phyloP scores from a whole-genome alignment of 2,329 filamentous ascomycete genomes.

The Phaeosphaeria sp. region DNA sequence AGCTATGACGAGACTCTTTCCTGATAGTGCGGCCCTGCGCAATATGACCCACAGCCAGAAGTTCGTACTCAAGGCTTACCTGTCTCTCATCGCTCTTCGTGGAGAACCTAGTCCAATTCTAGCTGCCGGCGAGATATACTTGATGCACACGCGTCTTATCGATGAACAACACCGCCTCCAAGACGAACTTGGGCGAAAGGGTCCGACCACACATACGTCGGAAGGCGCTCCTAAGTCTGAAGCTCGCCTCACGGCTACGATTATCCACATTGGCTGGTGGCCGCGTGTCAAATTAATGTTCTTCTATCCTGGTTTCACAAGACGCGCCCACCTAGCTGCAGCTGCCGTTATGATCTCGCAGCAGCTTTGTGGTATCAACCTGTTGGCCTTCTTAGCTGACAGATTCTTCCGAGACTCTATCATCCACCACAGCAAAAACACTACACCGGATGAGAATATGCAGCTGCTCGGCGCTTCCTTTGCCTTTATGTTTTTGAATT shows the following conservation, averaged over 20 bases:
- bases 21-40: too few relatives aligned
- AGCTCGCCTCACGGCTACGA: too few relatives aligned
- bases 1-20: too few relatives aligned
- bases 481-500: too few relatives aligned
- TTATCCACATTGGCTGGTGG: constrained; percentile 56
- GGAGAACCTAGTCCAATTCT: constrained; percentile 33
- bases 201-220: neutral
- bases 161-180: constrained; percentile 33
- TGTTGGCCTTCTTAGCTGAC: neutral
- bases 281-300: constrained; percentile 63
- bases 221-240: neutral
- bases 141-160: constrained; percentile 45
- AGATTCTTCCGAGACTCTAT: neutral
- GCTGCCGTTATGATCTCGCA: constrained; percentile 66
- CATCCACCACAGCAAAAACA: neutral
- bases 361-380: constrained; percentile 43
- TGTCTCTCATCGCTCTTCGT: constrained; percentile 40
- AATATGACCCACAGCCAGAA: neutral
- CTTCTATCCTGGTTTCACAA: constrained; percentile 39
- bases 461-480: constrained; percentile 58
- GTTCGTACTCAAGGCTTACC: constrained; percentile 35
- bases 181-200: constrained; percentile 51
- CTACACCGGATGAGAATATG: constrained; percentile 72
- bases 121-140: constrained; percentile 52
- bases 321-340: constrained; percentile 73